Evolutionary conservation across 192 early-diverging fungal genomes (phyloP), one percentile per base, ranked within the genome.

Genomic region (Entophlyctis helioformis): DNA sequence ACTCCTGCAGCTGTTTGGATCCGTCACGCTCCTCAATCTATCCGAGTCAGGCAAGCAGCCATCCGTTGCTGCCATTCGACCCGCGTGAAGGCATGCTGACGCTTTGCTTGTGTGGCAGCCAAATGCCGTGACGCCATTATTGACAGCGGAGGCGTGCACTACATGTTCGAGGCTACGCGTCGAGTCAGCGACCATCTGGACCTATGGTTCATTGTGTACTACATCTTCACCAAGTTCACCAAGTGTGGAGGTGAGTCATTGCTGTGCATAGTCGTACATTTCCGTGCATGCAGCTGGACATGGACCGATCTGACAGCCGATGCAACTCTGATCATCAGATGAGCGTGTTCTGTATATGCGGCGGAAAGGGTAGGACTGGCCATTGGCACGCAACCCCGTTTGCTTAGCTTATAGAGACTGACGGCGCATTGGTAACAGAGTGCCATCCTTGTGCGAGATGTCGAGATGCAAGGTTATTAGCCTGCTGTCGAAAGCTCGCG

Each of bases 1-100:
- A 19, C 37, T 66, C 22, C 48, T 62, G 21, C 60, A 66, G 26
- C 48, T 66, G 9, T 66, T 66, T 58, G 64, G 54, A 5, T 58
- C 59, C 18, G 56, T 66, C 23, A 36, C 50, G 2, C 31, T 66
- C 8, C 35, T 66, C 41, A 66, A 66, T 38, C 29, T 62, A 20
- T 48, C 55, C 9, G 64, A 66, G 31, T 53, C 57, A 22, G 56
- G 63, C 65, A 53, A 28, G 28, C 1, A 27, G 6, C 12, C 3
- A 43, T 43, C 24, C 11, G 11, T 31, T 31, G 29, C 29, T 31
- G 29, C 11, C 29, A 20, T 21, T 42, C 26, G 0, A 7, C 28
- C 15, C n/a, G 1, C n/a, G 8, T 51, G 16, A 32, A 31, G 2
- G 10, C 24, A 18, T 11, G n/a, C 13, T 20, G 24, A 13, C 31